phyloP scores from a whole-genome alignment of 2,329 filamentous ascomycete genomes.

The Xylaria sp. region DNA sequence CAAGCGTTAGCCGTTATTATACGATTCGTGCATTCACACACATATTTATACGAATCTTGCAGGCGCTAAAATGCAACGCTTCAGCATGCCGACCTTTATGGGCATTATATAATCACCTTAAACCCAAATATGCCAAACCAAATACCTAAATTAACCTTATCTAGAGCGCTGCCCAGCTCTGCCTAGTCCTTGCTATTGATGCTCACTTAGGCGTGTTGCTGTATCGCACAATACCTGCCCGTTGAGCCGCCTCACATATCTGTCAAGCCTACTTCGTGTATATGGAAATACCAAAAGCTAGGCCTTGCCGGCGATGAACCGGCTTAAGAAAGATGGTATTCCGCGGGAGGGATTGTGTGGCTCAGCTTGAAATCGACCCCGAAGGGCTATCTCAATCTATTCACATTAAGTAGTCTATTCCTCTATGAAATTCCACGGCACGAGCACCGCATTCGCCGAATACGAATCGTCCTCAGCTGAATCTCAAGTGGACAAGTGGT shows the following conservation, averaged over 20 bases:
- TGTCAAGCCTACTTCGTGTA: background rate
- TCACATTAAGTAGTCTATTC: slow-evolving; percentile 14
- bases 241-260: background rate
- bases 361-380: background rate
- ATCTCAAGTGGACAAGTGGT: background rate
- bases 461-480: slow-evolving; percentile 1
- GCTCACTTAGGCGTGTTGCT: background rate
- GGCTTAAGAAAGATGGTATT: slow-evolving; percentile 14
- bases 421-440: slow-evolving; percentile 14
- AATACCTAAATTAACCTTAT: background rate
- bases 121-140: background rate
- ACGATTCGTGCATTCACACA: slow-evolving; percentile 25
- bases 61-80: slow-evolving; percentile 13
- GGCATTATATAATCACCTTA: background rate
- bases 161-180: background rate
- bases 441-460: slow-evolving; percentile 2
- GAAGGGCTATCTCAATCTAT: slow-evolving; percentile 14
- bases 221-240: background rate
- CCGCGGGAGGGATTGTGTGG: background rate
- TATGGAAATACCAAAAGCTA: background rate
- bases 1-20: slow-evolving; percentile 11
- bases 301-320: background rate
- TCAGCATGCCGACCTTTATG: background rate
- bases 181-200: background rate
- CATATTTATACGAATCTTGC: slow-evolving; percentile 24